Evolutionary conservation across 352 stramenopile species (phyloP).

Genomic region (Phytophthora europaea): DNA sequence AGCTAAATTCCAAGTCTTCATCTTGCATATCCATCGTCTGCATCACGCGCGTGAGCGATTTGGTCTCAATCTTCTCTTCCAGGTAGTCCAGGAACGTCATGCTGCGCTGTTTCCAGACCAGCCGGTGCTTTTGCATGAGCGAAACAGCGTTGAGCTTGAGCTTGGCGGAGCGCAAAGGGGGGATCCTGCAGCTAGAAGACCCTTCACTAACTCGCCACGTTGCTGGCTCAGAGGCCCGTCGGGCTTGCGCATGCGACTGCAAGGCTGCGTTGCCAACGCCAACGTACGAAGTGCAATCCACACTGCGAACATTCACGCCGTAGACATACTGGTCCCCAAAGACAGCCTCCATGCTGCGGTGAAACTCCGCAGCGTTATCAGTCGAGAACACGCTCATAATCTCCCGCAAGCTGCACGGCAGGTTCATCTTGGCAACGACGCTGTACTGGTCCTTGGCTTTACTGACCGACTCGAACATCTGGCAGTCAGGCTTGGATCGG

Average conservation of each 20-base stretch:
- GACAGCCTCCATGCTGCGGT: conserved; percentile 71
- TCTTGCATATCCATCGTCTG: conserved; percentile 58
- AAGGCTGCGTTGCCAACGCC: conserved; percentile 4
- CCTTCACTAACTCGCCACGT: conserved; percentile 9
- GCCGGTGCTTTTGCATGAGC: conserved; percentile 57
- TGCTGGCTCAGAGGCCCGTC: conserved; percentile 31
- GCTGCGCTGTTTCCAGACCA: conserved; percentile 60
- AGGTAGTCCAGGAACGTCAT: conserved; percentile 73
- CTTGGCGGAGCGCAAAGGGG: conserved; percentile 37
- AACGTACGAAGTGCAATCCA: conserved; percentile 42
- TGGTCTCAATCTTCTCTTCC: conserved; percentile 61
- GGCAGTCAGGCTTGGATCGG: conserved; percentile 44
- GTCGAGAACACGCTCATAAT: conserved; percentile 71
- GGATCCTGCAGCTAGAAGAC: conserved; percentile 4
- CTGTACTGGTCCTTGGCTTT: conserved; percentile 63
- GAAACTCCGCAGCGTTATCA: conserved; percentile 56
- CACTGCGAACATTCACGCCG: conserved; percentile 50
- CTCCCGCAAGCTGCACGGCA: conserved; percentile 65
- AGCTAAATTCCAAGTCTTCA: conserved; percentile 43
- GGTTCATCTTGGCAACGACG: conserved; percentile 67
- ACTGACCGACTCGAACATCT: conserved; percentile 62
- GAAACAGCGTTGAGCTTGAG: conserved; percentile 65
- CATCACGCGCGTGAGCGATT: conserved; percentile 71
- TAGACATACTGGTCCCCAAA: conserved; percentile 76
- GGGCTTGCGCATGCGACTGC: conserved; percentile 10